Evolutionary conservation across 2,329 filamentous ascomycete species (phyloP).

Genomic region (Coniochaeta sp.): DNA sequence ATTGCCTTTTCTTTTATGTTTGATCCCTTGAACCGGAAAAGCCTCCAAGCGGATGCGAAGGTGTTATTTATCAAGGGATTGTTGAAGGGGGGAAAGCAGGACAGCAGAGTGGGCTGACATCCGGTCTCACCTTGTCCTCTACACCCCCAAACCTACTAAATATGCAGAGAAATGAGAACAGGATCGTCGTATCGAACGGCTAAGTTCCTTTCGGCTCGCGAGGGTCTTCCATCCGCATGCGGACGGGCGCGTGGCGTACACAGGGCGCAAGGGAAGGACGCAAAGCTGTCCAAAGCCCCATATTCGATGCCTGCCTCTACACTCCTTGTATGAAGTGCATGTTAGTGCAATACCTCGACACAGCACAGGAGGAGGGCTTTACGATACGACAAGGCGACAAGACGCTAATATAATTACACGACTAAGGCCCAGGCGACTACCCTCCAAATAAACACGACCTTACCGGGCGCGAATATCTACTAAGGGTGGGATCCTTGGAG

Average conservation of each 20-base stretch:
- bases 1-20: not conserved
- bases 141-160: not conserved
- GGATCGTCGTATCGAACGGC: not conserved
- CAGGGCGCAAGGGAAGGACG: not conserved
- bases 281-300: not conserved
- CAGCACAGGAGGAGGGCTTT: no score
- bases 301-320: not conserved
- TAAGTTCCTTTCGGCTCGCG: not conserved
- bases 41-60: not conserved
- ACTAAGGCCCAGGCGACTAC: no score
- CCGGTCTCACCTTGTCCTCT: not conserved
- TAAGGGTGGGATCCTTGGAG: no score
- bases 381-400: no score
- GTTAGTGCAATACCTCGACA: not conserved
- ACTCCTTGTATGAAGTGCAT: not conserved
- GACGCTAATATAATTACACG: no score
- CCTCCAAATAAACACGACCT: no score
- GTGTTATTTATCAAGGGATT: not conserved
- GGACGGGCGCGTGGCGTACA: not conserved
- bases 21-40: not conserved
- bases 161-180: not conserved
- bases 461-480: no score
- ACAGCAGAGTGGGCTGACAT: not conserved
- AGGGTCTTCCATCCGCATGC: not conserved
- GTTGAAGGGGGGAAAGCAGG: not conserved